Base-by-base conservation (phyloP, 2,329 filamentous ascomycete genomes). In the Calonectria crousiana region DNA sequence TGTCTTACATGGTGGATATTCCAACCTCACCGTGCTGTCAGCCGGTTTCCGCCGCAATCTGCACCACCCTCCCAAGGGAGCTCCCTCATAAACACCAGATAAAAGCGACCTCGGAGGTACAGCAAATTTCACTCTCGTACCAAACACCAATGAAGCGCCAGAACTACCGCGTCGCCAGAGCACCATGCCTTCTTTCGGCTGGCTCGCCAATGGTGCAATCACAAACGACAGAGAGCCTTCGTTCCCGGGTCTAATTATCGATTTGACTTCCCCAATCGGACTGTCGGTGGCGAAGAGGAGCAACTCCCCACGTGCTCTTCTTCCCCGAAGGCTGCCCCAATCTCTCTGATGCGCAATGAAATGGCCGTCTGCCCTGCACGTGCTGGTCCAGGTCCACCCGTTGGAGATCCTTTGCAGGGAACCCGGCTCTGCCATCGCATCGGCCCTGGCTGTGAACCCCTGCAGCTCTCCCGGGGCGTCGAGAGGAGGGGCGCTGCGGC, bases 311-410 rank as follows among this genome's bases (percentile, higher is more conserved):
- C 72, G 72, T 78, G 75, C 68, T 5, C 36, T n/a, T 73, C 66
- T 49, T 64, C 44, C 71, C 58, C 14, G n/a, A 65, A 60, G 26
- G 2, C 14, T 30, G 26, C 38, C 34, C 20, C 26, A 70, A 66
- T 20, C 36, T 20, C n/a, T 41, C 65, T 44, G 47, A 68, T 62
- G 49, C 13, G 23, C 58, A 65, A 69, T 30, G 49, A 69, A 70
- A 78, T 79, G 65, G 66, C 65, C 73, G 56, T 23, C 28, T 23
- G 18, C 44, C 28, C 62, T 70, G 67, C 77, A 80, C 78, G 78
- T 80, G 78, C 76, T 73, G 51, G 65, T 1, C 18, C 70, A 18
- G 23, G 51, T 41, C 30, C 67, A 32, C 30, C 68, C 56, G 78
- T 79, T 79, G 78, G 78, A 74, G 73, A 75, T 73, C 36, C 41